Evolutionary conservation across 2,329 filamentous ascomycete genomes (phyloP), one percentile per base, ranked within the genome.

Genomic region (Chaetomiaceae sp.): DNA sequence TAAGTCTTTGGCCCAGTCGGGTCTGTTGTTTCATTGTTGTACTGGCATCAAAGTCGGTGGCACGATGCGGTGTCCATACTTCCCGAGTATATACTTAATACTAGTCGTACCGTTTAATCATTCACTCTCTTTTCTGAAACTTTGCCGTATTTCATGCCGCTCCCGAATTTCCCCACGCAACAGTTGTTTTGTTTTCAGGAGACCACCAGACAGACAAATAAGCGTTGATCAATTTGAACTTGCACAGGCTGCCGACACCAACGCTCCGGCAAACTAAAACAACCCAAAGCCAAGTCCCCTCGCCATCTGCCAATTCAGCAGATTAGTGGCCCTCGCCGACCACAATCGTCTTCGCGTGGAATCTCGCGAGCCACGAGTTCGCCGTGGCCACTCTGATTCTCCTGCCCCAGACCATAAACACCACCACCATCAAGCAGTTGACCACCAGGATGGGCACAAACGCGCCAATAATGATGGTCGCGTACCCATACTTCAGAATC

Each of bases 351-450:
- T 19, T 48, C 17, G 27, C 41, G 57, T 77, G 73, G 51, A 77
- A 61, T 51, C 63, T 67, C 1, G 74, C 75, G 47, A 79, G 57
- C 73, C 74, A 77, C 7, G 72, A 73, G 38, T 58, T 66, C 2
- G 67, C 63, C 58, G 75, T 76, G 35, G 66, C 70, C 3, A 65
- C 63, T 20, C 76, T 66, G 56, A 79, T 77, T 33, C 59, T 66
- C 65, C 78, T 78, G 1, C 76, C 76, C 55, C 66, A 74, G 5
- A 75, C 31, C 69, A 78, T 74, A 56, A 79, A 79, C 2, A 76
- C 59, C 33, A 77, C 55, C 5, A 78, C 60, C 39, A 66, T 63
- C 46, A 78, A 54, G 59, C 78, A 77, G 60, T 78, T 79, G 5
- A 64, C 68, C 27, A 76, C 62, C 44, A 78, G 56, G n/a, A 79